Conservation (phyloP, 2,329 filamentous ascomycete genomes). For the Hypoxylon sp. region DNA sequence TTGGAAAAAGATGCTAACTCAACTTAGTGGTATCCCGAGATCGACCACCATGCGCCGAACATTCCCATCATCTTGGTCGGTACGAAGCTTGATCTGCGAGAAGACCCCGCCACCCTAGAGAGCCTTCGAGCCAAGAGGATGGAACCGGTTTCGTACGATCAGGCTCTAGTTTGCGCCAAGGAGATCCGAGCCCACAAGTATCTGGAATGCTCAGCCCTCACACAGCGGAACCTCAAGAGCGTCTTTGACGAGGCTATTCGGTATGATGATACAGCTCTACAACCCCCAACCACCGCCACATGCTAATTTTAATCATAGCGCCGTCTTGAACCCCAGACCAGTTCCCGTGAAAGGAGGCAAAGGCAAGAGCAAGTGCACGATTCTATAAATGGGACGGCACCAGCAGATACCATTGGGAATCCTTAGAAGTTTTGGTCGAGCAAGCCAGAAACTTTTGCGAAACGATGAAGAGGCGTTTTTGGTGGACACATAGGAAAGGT, state of each 20-base stretch:
- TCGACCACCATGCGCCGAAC: conserved; percentile 94
- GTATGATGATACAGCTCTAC: conserved; percentile 68
- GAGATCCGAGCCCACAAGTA: conserved; percentile 98
- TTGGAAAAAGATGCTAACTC: conserved; percentile 32
- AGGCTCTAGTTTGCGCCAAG: conserved; percentile 89
- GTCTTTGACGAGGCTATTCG: conserved; percentile 99
- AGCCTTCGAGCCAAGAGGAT: conserved; percentile 91
- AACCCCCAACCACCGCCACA: conserved; percentile 46
- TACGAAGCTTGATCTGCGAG: conserved; percentile 95
- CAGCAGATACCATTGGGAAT: conserved; percentile 39
- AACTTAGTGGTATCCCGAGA: conserved; percentile 92
- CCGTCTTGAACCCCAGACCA: conserved; percentile 79
- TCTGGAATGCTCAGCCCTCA: conserved; percentile 96
- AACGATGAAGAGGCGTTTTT: conserved; percentile 52
- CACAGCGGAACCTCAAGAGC: conserved; percentile 96
- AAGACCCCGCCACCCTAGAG: conserved; percentile 86
- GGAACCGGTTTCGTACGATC: conserved; percentile 96
- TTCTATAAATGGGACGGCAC: conserved; percentile 67
- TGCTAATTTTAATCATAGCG: conserved; percentile 62
- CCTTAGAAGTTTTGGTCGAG: conserved; percentile 48
- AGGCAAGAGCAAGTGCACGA: conserved; percentile 78
- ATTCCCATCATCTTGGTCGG: conserved; percentile 97
- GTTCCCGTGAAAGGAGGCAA: conserved; percentile 63
- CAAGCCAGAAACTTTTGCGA: conserved; percentile 50
- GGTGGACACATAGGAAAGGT: conserved; percentile 55